Conservation (phyloP, 306 rosid species). For the Prunus kanzakura region DNA sequence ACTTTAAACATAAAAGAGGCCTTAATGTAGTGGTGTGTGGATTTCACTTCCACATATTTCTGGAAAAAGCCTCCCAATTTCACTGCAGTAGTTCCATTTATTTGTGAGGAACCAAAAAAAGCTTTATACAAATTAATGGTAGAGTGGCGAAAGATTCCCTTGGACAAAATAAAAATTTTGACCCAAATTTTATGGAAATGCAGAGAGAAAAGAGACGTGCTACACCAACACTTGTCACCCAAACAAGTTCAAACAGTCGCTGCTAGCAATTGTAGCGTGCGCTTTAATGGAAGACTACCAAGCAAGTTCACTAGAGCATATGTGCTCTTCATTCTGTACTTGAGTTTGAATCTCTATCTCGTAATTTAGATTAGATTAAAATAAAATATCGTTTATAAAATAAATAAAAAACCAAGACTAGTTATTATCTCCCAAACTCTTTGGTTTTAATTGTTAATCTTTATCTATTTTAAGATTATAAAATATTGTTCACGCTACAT, state of each 20-base stretch:
- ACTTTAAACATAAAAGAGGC: not conserved
- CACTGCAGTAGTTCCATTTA: not conserved
- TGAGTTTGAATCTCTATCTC: fast-evolving
- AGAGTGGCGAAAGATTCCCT: constrained; percentile 1
- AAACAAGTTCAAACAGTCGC: not conserved
- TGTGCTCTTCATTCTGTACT: fast-evolving
- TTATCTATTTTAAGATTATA: not conserved
- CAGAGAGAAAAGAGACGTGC: not conserved
- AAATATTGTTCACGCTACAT: not conserved
- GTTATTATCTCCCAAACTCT: not conserved
- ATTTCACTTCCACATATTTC: not conserved
- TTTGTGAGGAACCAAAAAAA: not conserved
- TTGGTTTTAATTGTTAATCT: not conserved
- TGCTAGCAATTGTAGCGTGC: not conserved
- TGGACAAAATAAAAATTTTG: not conserved
- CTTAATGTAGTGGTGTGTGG: not conserved
- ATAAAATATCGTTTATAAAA: too few species aligned
- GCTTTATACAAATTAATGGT: not conserved
- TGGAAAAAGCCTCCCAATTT: not conserved
- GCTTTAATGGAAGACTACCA: constrained; percentile 14
- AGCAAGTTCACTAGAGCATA: too few species aligned
- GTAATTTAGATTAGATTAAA: too few species aligned
- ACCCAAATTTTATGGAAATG: not conserved
- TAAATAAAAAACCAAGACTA: constrained; percentile 8
- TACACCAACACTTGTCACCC: not conserved